Percentiles rank a stretch among this genome's conserved stretches.
Evolutionary conservation across 371 early-diverging fungal genomes (phyloP).

Genomic region (Syncephalastrum racemosum): DNA sequence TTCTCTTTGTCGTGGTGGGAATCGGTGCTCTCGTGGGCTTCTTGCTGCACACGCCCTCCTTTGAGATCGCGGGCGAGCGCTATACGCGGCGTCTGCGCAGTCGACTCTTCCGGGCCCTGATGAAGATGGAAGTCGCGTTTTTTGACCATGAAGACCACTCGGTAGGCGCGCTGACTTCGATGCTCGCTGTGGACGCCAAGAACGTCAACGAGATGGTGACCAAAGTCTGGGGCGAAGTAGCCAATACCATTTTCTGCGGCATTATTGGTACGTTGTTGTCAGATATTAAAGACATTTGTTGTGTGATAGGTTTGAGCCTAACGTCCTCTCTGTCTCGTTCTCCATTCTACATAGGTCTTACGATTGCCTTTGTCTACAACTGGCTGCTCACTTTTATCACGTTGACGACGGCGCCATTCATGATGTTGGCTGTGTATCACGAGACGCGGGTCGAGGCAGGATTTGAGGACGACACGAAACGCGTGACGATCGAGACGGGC

Average conservation of each 20-base stretch:
- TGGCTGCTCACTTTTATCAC: constrained; percentile 54
- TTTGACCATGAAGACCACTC: constrained; percentile 79
- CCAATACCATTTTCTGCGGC: constrained; percentile 46
- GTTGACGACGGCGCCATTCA: constrained; percentile 34
- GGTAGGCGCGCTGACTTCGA: constrained; percentile 77
- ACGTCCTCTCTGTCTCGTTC: constrained; percentile 9
- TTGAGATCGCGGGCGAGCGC: constrained; percentile 46
- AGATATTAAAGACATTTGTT: constrained; percentile 19
- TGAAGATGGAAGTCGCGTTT: constrained; percentile 78
- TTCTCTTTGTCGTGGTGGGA: constrained; percentile 62
- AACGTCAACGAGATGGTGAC: constrained; percentile 64
- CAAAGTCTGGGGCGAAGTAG: constrained; percentile 54
- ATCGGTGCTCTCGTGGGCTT: constrained; percentile 39
- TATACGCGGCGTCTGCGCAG: constrained; percentile 56
- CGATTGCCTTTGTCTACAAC: constrained; percentile 33
- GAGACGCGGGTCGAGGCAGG: constrained; percentile 24
- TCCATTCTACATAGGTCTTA: constrained; percentile 10
- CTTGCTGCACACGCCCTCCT: constrained; percentile 19
- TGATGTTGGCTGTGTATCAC: constrained; percentile 25
- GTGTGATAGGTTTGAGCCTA: constrained; percentile 67
- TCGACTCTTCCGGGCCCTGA: constrained; percentile 44
- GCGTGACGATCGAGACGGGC: constrained; percentile 57
- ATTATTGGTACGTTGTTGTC: constrained; percentile 24
- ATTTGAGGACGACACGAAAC: constrained; percentile 46
- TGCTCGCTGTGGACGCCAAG: constrained; percentile 76